A percentile compares a stretch with the other conserved stretches of the same genome.
phyloP scores from a whole-genome alignment of 331 rosid species.

The Saraca asoca region DNA sequence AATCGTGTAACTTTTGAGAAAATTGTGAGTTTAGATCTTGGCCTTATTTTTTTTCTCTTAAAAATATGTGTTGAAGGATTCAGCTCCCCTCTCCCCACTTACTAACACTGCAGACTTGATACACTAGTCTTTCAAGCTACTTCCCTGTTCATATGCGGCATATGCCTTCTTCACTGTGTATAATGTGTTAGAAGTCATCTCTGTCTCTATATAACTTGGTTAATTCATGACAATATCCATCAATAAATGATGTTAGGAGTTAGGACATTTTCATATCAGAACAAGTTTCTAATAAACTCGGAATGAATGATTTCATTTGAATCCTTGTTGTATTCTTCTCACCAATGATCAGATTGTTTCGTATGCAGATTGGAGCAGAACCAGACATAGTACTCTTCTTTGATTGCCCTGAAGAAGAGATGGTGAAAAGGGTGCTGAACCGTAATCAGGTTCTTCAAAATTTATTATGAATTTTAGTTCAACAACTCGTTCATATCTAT shows the following conservation, averaged over 20 bases:
- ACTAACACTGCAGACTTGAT: conserved; percentile 25
- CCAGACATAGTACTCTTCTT: conserved; percentile 84
- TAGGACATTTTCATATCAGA: conserved; percentile 19
- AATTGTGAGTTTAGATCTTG: conserved; percentile 64
- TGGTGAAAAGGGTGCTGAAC: conserved; percentile 90
- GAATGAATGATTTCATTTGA: conserved; percentile 10
- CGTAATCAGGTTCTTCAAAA: conserved; percentile 76
- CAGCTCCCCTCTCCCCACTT: conserved; percentile 11
- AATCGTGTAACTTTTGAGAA: conserved; percentile 78
- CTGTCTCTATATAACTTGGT: conserved; percentile 11
- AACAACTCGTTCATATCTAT: conserved; percentile 8
- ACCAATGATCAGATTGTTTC: conserved; percentile 8
- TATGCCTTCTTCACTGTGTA: background rate
- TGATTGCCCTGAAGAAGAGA: conserved; percentile 90
- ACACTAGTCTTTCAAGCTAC: conserved; percentile 21
- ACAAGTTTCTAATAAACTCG: background rate
- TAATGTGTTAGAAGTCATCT: conserved; percentile 8
- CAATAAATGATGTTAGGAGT: background rate
- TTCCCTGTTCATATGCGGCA: background rate
- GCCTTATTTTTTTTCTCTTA: conserved; percentile 2
- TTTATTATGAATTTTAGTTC: conserved; percentile 8
- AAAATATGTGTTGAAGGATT: conserved; percentile 17
- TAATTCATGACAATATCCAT: conserved; percentile 27
- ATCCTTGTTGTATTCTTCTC: conserved; percentile 18
- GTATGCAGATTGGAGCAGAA: conserved; percentile 69